Conservation (phyloP, 306 rosid genomes). For the Castanea mollissima region DNA sequence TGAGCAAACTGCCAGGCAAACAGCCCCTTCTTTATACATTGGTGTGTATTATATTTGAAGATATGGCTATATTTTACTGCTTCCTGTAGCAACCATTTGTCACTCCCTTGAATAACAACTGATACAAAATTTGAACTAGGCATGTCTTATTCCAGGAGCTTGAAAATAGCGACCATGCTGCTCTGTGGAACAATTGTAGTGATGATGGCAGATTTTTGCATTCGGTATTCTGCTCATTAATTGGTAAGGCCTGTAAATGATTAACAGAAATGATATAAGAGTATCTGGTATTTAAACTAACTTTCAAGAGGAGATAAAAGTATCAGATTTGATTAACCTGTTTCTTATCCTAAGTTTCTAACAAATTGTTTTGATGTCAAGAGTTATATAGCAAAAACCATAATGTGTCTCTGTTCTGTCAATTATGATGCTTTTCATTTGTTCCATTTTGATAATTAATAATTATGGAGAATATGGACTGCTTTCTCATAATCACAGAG, state of each 20-base stretch:
- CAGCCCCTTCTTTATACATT: slow-evolving; percentile 73
- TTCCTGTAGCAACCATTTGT: background rate
- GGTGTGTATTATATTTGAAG: background rate
- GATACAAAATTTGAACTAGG: slow-evolving; percentile 9
- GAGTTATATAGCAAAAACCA: slow-evolving; percentile 84
- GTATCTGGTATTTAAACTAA: background rate
- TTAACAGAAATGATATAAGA: background rate
- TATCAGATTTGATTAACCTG: background rate
- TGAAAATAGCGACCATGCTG: slow-evolving; percentile 70
- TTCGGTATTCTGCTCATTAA: slow-evolving; percentile 94
- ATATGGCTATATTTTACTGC: background rate
- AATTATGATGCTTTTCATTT: background rate
- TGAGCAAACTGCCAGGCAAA: slow-evolving; percentile 51
- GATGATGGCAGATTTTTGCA: slow-evolving; percentile 88
- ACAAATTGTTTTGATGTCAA: slow-evolving; percentile 37
- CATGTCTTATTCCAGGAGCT: slow-evolving; percentile 57
- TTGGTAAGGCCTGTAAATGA: slow-evolving; percentile 54
- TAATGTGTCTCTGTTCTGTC: slow-evolving; percentile 56
- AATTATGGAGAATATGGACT: background rate
- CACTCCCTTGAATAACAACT: background rate
- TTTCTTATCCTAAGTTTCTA: slow-evolving; percentile 20
- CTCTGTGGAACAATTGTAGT: slow-evolving; percentile 88
- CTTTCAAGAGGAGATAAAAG: background rate
- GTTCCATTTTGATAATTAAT: slow-evolving; percentile 9
- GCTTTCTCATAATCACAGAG: slow-evolving; percentile 33